Evolutionary conservation across 2,329 filamentous ascomycete species (phyloP).

Genomic region (Setomelanomma holmii): DNA sequence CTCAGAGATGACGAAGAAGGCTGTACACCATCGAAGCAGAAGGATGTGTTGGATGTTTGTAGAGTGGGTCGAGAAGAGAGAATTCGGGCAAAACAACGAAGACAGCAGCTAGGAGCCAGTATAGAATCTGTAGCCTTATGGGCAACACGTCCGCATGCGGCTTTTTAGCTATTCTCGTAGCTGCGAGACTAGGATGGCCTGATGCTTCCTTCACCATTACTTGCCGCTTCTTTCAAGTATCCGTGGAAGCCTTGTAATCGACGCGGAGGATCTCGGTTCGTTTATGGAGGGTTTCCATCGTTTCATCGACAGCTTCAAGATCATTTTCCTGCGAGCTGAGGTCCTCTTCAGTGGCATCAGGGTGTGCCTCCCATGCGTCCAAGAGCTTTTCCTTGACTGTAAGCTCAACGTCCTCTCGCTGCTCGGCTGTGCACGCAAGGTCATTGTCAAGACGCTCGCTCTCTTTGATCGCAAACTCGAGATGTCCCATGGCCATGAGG

Average conservation of each 20-base stretch:
- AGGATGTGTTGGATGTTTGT: background rate
- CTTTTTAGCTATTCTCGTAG: background rate
- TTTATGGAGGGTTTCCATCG: too few species aligned
- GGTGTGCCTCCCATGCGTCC: background rate
- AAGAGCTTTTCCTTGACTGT: background rate
- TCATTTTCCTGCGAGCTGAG: too few species aligned
- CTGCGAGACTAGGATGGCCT: background rate
- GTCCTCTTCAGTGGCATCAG: too few species aligned
- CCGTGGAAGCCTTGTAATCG: background rate
- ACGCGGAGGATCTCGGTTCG: background rate
- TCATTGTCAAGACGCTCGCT: background rate
- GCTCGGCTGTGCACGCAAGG: background rate
- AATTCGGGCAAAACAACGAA: background rate
- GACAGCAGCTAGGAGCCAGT: background rate
- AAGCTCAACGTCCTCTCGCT: background rate
- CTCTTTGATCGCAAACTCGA: background rate
- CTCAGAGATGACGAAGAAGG: background rate
- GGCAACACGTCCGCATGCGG: background rate
- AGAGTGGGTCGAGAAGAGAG: background rate
- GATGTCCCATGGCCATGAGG: background rate
- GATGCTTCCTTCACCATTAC: background rate
- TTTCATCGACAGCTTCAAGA: too few species aligned
- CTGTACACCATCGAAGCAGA: background rate
- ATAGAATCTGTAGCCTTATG: background rate
- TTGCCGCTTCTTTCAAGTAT: background rate